Base-by-base conservation (phyloP, 202 grass and related monocot genomes). In the Hordeum pubiflorum region DNA sequence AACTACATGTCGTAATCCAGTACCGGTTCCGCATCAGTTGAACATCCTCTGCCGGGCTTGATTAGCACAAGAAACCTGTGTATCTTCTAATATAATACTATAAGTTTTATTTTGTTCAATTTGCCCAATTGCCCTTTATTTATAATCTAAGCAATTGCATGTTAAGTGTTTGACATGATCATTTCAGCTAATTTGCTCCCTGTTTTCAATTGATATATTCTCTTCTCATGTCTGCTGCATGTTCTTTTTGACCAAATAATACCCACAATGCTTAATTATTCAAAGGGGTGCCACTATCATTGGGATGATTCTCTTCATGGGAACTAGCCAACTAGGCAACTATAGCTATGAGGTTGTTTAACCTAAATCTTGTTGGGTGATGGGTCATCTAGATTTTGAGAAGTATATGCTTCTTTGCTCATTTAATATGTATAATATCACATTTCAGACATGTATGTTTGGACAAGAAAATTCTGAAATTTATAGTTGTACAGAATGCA, bases 171-270 rank as follows among this genome's bases (percentile, higher is more conserved):
- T 89, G 65, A 78, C 82, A 78, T 57, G 37, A 10, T 17, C 65
- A 65, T 76, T 82, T 59, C 72, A 85, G 61, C 82, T 85, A 82
- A 58, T 73, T 61, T 63, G 12, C 36, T 8, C 36, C 65, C 17
- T 11, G 34, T 88, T 81, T 77, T 63, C 15, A 55, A 8, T 17
- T 17, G 22, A 52, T 50, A 6, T 39, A n/a, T 75, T 26, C 10
- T 77, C 40, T 76, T 15, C n/a, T 31, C 50, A 21, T 78, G 73
- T 66, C 38, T 63, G 73, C 60, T 55, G 78, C 38, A 23, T 72
- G 50, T 82, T n/a, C 74, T 54, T 2, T 54, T 79, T 74, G 87
- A 82, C 79, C 79, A 79, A 74, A 82, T 78, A 78, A 60, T 59
- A 24, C 15, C 10, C 32, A 41, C 3, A 73, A 79, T 61, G 44